phyloP scores from a whole-genome alignment of 2,329 filamentous ascomycete genomes.

The Diaporthe eres region DNA sequence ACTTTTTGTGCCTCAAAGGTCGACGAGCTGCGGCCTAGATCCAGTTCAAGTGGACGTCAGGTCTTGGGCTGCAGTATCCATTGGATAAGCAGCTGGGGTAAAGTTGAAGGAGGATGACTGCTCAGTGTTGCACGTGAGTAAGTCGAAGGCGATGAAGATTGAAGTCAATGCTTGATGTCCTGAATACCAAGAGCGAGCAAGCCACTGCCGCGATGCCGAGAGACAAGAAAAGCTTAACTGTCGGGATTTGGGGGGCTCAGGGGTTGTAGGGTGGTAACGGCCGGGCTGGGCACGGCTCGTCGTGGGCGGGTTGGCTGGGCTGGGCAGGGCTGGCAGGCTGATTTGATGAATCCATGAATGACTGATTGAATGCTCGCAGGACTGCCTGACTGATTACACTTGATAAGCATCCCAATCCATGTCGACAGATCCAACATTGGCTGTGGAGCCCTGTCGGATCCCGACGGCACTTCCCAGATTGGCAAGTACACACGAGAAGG shows the following conservation, averaged over 20 bases:
- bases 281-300: not conserved
- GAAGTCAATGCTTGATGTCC: not conserved
- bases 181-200: not conserved
- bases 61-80: constrained; percentile 13
- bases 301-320: not conserved
- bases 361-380: constrained; percentile 29
- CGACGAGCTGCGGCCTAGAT: constrained; percentile 13
- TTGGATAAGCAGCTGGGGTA: constrained; percentile 24
- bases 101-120: not conserved
- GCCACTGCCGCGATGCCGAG: not conserved
- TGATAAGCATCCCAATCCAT: constrained; percentile 15
- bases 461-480: constrained; percentile 24
- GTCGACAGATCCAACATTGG: constrained; percentile 6
- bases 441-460: constrained; percentile 1
- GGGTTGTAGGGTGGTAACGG: not conserved
- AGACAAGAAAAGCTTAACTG: constrained; percentile 22
- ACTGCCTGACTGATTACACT: constrained; percentile 2
- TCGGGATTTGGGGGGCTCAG: not conserved
- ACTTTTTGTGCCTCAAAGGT: constrained; percentile 13
- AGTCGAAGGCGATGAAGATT: not conserved
- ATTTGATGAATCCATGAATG: constrained; percentile 30
- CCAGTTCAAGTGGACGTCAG: constrained; percentile 13
- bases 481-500: constrained; percentile 42
- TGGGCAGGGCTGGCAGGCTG: not conserved
- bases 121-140: too few relatives aligned